phyloP scores from a whole-genome alignment of 139 green algal genomes.

The Pleodorina starrii region DNA sequence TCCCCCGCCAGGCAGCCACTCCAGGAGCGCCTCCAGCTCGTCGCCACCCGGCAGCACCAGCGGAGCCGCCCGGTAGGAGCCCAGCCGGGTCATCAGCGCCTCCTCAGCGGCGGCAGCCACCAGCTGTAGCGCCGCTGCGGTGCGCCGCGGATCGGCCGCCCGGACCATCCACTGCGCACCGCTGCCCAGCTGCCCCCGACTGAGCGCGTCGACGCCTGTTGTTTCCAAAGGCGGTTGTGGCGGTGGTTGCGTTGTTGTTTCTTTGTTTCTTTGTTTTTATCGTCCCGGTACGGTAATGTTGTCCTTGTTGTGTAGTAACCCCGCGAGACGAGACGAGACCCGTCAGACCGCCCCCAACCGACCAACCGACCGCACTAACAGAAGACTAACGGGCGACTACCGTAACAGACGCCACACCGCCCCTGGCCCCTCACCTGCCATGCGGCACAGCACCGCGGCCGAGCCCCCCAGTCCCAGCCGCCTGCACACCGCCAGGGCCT shows the following conservation, averaged over 20 bases:
- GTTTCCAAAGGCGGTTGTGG: background rate
- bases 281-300: no score
- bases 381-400: background rate
- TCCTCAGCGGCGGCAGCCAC: constrained; percentile 43
- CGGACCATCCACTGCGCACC: constrained; percentile 59
- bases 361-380: background rate
- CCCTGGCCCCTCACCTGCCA: constrained; percentile 4
- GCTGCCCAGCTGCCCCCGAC: constrained; percentile 47
- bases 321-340: no score
- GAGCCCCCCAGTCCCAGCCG: constrained; percentile 57
- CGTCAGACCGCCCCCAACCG: background rate
- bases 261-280: no score
- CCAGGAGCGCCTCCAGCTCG: constrained; percentile 58
- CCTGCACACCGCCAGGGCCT: constrained; percentile 56
- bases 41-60: constrained; percentile 55
- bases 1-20: constrained; percentile 31
- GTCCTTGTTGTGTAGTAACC: no score
- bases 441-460: constrained; percentile 50
- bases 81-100: constrained; percentile 43
- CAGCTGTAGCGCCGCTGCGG: constrained; percentile 54
- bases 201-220: constrained; percentile 41
- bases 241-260: no score
- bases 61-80: constrained; percentile 6
- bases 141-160: constrained; percentile 52
- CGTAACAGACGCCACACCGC: background rate